These are phyloP conservation scores for Spathaspora arborariae DNA, from an alignment of 805 yeast species.

Conservation along the genomic window DNA sequence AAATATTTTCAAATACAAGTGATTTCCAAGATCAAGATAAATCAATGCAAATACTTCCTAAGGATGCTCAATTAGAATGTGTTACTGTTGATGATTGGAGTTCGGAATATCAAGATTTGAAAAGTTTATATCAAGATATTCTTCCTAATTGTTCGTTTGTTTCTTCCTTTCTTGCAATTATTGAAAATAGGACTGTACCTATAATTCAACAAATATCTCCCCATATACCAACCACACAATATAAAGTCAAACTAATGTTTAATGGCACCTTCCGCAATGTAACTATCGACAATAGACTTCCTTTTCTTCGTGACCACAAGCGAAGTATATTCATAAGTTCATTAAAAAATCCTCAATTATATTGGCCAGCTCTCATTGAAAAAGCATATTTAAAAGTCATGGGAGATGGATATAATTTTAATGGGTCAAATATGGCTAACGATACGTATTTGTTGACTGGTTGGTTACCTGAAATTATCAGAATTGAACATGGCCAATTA, in stretches of 20 bases:
- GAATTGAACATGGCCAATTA: conserved; percentile 33
- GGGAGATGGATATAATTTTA: conserved; percentile 55
- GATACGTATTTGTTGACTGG: conserved; percentile 67
- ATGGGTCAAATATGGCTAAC: conserved; percentile 73
- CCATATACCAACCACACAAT: conserved; percentile 22
- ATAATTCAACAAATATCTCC: conserved; percentile 22
- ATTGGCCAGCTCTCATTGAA: conserved; percentile 75
- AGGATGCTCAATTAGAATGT: conserved; percentile 7
- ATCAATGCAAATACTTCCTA: conserved; percentile 12
- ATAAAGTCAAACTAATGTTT: conserved; percentile 40
- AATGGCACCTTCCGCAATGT: conserved; percentile 54
- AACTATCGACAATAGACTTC: conserved; percentile 44
- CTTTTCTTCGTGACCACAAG: conserved; percentile 26
- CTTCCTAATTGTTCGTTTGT: conserved; percentile 76
- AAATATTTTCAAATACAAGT: conserved; percentile 1
- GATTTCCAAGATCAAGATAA: conserved; percentile 5
- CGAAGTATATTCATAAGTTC: conserved; percentile 41
- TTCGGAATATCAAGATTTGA: conserved; percentile 20
- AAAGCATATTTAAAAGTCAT: conserved; percentile 64
- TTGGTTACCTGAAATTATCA: conserved; percentile 63
- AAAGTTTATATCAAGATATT: conserved; percentile 43
- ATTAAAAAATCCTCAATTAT: conserved; percentile 22
- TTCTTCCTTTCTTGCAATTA: conserved; percentile 56
- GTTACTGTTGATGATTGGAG: conserved; percentile 39
- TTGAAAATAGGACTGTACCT: conserved; percentile 6